Evolutionary conservation across 148 eudicot genomes (phyloP).

Genomic region (Rhododendron williamsianum): DNA sequence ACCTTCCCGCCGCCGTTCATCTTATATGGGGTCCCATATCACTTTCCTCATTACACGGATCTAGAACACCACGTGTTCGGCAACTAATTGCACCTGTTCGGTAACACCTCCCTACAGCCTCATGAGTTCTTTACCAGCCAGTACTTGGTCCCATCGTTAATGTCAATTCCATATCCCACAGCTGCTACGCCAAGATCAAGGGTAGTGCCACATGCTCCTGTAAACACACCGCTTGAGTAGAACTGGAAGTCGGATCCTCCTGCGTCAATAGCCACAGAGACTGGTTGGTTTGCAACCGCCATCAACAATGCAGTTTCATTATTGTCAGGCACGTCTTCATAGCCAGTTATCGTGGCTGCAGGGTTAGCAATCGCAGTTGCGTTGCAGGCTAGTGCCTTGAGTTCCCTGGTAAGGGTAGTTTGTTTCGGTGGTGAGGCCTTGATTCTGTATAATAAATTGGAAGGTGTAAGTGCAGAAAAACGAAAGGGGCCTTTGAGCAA

Average conservation of each 20-base stretch:
- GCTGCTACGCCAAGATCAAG: conserved; percentile 24
- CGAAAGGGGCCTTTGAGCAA: too few species aligned
- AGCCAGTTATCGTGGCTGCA: conserved; percentile 15
- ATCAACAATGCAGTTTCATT: conserved; percentile 24
- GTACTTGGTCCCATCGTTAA: conserved; percentile 17
- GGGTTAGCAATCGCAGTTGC: too few species aligned
- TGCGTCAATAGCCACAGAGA: conserved; percentile 18
- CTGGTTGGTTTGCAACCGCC: conserved; percentile 20
- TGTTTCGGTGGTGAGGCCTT: conserved; percentile 19
- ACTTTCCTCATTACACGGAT: too few species aligned
- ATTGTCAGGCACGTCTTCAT: conserved; percentile 16
- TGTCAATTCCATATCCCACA: conserved; percentile 19
- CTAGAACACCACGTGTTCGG: too few species aligned
- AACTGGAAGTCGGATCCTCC: conserved; percentile 18
- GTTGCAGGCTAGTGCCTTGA: conserved; percentile 17
- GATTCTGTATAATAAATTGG: conserved; percentile 4
- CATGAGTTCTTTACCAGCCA: conserved; percentile 29
- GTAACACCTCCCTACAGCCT: too few species aligned
- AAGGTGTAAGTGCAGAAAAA: too few species aligned
- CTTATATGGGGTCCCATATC: too few species aligned
- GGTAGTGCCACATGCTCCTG: conserved; percentile 16
- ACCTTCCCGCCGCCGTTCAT: too few species aligned
- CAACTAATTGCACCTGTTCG: too few species aligned
- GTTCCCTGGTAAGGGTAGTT: conserved; percentile 18
- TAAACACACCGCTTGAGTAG: conserved; percentile 24